Conservation (phyloP, 768 basidiomycete species). For the Amanita rubescens region DNA sequence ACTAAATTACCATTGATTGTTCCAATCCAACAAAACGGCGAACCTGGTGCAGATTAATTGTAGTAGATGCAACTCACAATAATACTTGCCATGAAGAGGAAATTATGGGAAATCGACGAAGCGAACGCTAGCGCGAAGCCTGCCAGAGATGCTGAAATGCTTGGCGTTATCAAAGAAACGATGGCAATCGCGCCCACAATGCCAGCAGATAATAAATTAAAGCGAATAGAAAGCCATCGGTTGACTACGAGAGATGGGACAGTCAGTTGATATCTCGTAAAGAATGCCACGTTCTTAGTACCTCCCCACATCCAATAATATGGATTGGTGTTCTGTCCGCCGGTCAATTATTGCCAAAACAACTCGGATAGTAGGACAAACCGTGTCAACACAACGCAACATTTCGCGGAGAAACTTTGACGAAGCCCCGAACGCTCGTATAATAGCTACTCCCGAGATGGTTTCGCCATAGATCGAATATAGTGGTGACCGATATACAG, state of each 20-base stretch:
- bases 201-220: constrained; percentile 70
- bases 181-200: constrained; percentile 69
- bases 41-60: constrained; percentile 29
- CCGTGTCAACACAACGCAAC: constrained; percentile 75
- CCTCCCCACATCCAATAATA: constrained; percentile 92
- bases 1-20: constrained; percentile 70
- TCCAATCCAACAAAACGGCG: constrained; percentile 83
- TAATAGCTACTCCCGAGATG: constrained; percentile 34
- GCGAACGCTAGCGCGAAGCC: constrained; percentile 87
- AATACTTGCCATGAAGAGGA: constrained; percentile 50
- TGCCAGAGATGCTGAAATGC: constrained; percentile 72
- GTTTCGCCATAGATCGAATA: constrained; percentile 40
- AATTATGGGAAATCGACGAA: constrained; percentile 63
- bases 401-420: constrained; percentile 83
- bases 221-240: constrained; percentile 85
- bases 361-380: constrained; percentile 24
- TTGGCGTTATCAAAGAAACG: constrained; percentile 58
- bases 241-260: constrained; percentile 47
- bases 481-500: constrained; percentile 39
- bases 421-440: constrained; percentile 84
- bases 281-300: constrained; percentile 15
- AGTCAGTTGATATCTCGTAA: background rate
- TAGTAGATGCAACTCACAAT: background rate
- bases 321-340: constrained; percentile 48
- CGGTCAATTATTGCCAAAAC: background rate